Percentiles rank a stretch among this genome's conserved stretches.
Conservation (phyloP, 2,329 filamentous ascomycete species). For the Dactylellina parvicollis region DNA sequence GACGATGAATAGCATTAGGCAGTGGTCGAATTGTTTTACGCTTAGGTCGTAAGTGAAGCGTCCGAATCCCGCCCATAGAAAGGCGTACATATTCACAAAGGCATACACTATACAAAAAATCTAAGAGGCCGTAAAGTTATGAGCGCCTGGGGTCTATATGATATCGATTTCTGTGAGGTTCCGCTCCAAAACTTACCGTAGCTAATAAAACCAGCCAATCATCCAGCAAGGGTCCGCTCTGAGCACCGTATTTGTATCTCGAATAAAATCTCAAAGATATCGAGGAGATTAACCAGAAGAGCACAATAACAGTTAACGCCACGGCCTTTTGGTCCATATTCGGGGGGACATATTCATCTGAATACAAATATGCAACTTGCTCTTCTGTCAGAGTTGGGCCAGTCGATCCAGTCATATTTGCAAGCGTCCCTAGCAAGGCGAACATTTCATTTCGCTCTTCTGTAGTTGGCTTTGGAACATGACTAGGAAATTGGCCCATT, state of each 20-base stretch:
- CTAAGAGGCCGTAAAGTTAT: too few relatives aligned
- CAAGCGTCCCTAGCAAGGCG: conserved; percentile 21
- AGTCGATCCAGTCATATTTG: conserved; percentile 17
- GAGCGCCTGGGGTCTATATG: too few relatives aligned
- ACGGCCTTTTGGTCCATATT: conserved; percentile 29
- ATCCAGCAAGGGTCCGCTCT: conserved; percentile 31
- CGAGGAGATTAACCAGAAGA: conserved; percentile 35
- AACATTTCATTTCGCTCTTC: conserved; percentile 47
- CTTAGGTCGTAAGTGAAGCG: conserved; percentile 42
- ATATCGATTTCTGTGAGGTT: too few relatives aligned
- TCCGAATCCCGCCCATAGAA: conserved; percentile 45
- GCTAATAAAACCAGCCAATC: conserved; percentile 48
- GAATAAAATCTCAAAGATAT: conserved; percentile 44
- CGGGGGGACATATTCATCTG: conserved; percentile 40
- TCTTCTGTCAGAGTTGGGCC: conserved; percentile 20
- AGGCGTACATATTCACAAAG: conserved; percentile 35
- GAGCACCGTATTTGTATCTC: conserved; percentile 31
- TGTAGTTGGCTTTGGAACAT: conserved; percentile 47
- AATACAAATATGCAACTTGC: conserved; percentile 28
- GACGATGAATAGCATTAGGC: conserved; percentile 32
- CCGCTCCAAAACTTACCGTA: conserved; percentile 20
- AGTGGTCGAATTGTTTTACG: conserved; percentile 33
- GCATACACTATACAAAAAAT: conserved; percentile 32
- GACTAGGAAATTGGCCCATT: conserved; percentile 50
- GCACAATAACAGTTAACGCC: conserved; percentile 22